Conservation (phyloP, 352 stramenopile species). For the Sclerospora graminicola region DNA sequence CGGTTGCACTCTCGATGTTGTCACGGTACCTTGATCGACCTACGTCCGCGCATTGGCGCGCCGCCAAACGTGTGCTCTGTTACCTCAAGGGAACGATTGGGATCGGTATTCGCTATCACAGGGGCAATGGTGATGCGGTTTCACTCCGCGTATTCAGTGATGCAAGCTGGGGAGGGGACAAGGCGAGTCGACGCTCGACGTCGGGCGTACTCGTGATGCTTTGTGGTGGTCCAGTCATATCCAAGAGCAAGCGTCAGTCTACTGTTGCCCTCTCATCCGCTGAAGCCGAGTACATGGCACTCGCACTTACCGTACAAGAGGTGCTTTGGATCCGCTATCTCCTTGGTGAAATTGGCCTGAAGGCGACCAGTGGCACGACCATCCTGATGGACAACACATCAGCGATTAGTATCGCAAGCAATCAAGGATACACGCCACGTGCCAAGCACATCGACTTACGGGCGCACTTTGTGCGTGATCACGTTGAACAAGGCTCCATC, state of each 20-base stretch:
- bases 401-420: slow-evolving; percentile 3
- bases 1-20: slow-evolving; percentile 1
- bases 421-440: slow-evolving; percentile 1
- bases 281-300: slow-evolving; percentile 4
- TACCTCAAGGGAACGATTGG: slow-evolving; percentile 8
- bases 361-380: not conserved
- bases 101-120: not conserved
- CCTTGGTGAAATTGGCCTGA: not conserved
- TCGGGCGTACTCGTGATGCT: slow-evolving; percentile 1
- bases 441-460: slow-evolving; percentile 7
- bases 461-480: slow-evolving; percentile 7
- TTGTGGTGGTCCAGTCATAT: not conserved
- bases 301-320: not conserved
- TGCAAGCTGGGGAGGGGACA: slow-evolving; percentile 1
- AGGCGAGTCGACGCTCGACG: slow-evolving; percentile 1
- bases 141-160: not conserved
- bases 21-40: slow-evolving; percentile 6
- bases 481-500: not conserved
- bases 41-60: not conserved
- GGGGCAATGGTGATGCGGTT: not conserved
- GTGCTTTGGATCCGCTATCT: not conserved
- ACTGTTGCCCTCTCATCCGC: not conserved
- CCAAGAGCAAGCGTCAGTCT: slow-evolving; percentile 2
- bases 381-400: slow-evolving; percentile 8
- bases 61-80: not conserved